Evolutionary conservation across 2,329 filamentous ascomycete genomes (phyloP).

Genomic region (Camillea tinctor): DNA sequence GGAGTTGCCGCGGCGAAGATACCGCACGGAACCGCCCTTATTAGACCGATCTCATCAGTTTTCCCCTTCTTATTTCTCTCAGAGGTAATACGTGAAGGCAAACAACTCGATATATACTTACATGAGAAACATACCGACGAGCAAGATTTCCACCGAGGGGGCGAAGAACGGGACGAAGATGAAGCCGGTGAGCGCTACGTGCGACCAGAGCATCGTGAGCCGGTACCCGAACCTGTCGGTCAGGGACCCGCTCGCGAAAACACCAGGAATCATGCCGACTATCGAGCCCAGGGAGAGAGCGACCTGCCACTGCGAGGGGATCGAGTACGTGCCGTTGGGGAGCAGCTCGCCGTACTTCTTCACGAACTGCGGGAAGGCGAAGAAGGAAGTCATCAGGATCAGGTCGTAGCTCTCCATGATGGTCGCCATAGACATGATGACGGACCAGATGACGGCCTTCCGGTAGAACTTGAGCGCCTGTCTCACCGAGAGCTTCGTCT

Average conservation of each 20-base stretch:
- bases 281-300: conserved; percentile 39
- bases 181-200: conserved; percentile 33
- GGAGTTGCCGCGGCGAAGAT: conserved; percentile 28
- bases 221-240: conserved; percentile 37
- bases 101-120: too few relatives aligned
- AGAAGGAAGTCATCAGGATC: conserved; percentile 26
- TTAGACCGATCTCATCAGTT: too few relatives aligned
- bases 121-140: too few relatives aligned
- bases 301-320: conserved; percentile 43
- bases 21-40: conserved; percentile 35
- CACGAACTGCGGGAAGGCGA: conserved; percentile 14
- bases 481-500: conserved; percentile 9
- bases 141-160: conserved; percentile 27
- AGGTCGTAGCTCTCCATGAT: conserved; percentile 33
- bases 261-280: conserved; percentile 42
- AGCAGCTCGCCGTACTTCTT: conserved; percentile 28
- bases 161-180: conserved; percentile 41
- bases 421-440: conserved; percentile 21
- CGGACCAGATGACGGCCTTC: conserved; percentile 23
- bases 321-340: conserved; percentile 29
- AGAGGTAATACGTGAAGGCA: too few relatives aligned
- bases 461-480: conserved; percentile 3
- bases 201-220: conserved; percentile 36
- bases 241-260: conserved; percentile 39
- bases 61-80: too few relatives aligned